These are phyloP conservation scores for Sporothrix sp. DNA, from an alignment of 2,329 filamentous ascomycete species.

Conservation along the genomic window DNA sequence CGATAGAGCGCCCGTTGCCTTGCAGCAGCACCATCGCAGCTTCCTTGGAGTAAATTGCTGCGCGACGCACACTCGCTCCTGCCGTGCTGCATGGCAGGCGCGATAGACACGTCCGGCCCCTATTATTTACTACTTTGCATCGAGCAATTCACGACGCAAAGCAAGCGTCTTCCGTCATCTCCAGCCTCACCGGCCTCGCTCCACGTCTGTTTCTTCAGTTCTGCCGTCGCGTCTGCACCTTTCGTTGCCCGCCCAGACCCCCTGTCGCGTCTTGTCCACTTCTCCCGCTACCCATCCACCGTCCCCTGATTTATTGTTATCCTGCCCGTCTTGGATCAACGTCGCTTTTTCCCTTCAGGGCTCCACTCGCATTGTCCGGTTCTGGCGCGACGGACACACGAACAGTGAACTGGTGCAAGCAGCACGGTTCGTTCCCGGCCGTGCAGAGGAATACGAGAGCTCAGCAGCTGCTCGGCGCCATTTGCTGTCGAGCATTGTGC, in stretches of 20 bases:
- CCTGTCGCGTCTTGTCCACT: slow-evolving; percentile 5
- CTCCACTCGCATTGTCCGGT: slow-evolving; percentile 10
- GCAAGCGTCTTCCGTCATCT: too few species aligned
- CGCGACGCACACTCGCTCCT: too few species aligned
- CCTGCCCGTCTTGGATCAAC: slow-evolving; percentile 2
- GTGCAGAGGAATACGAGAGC: not conserved
- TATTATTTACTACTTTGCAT: too few species aligned
- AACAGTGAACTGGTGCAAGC: not conserved
- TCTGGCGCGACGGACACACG: slow-evolving; percentile 5
- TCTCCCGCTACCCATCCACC: slow-evolving; percentile 4
- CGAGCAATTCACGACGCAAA: too few species aligned
- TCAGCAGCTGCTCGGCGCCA: not conserved
- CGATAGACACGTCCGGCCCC: too few species aligned
- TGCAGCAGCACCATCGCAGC: not conserved
- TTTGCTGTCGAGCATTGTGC: not conserved
- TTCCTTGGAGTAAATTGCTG: not conserved
- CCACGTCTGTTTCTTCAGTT: not conserved
- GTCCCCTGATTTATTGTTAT: slow-evolving; percentile 6
- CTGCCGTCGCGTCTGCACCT: not conserved
- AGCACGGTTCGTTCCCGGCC: not conserved
- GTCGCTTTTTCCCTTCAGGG: not conserved
- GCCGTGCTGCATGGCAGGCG: not conserved
- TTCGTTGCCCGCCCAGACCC: not conserved
- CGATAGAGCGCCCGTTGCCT: not conserved
- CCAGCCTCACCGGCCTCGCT: not conserved